These are phyloP conservation scores for Fraxinus sp. DNA, from an alignment of 305 asterid genomes.

Conservation along the genomic window DNA sequence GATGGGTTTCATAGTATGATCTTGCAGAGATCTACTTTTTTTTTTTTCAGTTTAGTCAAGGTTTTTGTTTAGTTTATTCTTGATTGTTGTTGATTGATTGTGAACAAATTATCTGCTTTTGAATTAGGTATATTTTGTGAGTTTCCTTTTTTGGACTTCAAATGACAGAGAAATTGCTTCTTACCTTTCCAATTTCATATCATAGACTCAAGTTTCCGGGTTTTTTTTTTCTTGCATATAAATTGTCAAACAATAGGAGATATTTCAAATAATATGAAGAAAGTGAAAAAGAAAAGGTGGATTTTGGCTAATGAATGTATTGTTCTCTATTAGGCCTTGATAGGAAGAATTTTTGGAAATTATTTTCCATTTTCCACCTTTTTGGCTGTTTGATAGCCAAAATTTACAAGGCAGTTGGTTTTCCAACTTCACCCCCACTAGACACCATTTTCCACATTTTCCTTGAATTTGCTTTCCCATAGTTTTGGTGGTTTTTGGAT, in stretches of 20 bases:
- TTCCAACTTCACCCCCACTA: too few relatives aligned
- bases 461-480: too few relatives aligned
- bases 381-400: too few relatives aligned
- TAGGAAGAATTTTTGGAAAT: too few relatives aligned
- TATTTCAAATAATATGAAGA: neutral
- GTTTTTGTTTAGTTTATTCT: neutral
- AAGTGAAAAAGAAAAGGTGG: neutral
- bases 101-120: neutral
- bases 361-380: too few relatives aligned
- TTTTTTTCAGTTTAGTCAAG: neutral
- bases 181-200: neutral
- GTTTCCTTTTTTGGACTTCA: neutral
- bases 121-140: neutral
- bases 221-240: neutral
- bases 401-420: too few relatives aligned
- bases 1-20: neutral
- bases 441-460: too few relatives aligned
- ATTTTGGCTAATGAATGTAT: neutral
- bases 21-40: neutral
- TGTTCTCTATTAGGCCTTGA: neutral
- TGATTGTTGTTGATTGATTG: neutral
- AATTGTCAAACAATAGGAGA: neutral
- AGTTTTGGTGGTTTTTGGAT: too few relatives aligned
- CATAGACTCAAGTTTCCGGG: neutral
- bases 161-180: neutral